Base-by-base conservation (phyloP, 495 filamentous ascomycete species). In the Aspergillus haitiensis region DNA sequence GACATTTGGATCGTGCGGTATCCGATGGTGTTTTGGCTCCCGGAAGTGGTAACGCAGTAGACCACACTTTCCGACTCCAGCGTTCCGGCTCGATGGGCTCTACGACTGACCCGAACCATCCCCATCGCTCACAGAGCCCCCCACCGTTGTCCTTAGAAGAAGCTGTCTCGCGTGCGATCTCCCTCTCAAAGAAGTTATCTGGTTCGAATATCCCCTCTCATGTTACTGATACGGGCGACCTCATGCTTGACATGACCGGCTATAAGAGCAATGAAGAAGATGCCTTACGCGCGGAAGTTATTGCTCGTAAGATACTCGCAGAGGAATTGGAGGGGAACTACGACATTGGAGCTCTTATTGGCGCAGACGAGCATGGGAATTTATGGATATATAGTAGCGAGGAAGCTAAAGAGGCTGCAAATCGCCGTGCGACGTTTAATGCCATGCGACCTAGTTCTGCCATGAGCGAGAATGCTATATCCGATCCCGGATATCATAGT, bases 301-400 rank as follows among this genome's bases (percentile, higher is more conserved):
- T 98, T 59, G 95, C 94, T 6, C 87, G 95, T n/a, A 95, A 92
- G 67, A 92, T 99, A 32, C 82, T 98, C n/a, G 83, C 90, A 0
- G 92, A 98, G 67, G 95, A 98, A 71, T 75, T 98, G 18, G 90
- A 97, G 70, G 94, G 93, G 13, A 89, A 91, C 64, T 96, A 97
- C 70, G 95, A 99, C 69, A 93, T 99, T 66, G 93, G 93, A 33
- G 88, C 94, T 31, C 80, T 99, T 7, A 96, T 99, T 69, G 93
- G 91, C 7, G 91, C 91, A 27, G 94, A 99, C 67, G 92, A 95
- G 65, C 86, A 93, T 49, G 94, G 94, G 6, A 98, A 99, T 67
- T 78, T 99, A 9, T 98, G 94, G 95, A 98, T 98, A 55, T 99
- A 98, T 74, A 94, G 90, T 71, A 97, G 92, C 63, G 92, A 97